These are phyloP conservation scores for Pichia exigua DNA, from an alignment of 805 yeast species.

Conservation along the genomic window DNA sequence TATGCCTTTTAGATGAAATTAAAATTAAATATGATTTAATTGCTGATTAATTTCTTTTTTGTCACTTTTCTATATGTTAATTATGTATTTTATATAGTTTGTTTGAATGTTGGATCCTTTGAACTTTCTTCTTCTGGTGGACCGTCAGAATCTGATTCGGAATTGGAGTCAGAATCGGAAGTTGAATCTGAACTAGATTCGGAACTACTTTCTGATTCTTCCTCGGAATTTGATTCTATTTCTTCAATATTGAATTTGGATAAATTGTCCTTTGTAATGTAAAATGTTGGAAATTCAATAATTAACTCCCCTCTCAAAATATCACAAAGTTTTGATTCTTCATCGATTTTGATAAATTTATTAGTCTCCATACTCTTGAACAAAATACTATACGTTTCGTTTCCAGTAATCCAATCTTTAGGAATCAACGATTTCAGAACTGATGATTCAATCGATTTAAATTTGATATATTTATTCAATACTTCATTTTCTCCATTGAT, in stretches of 20 bases:
- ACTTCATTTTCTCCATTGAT: slow-evolving; percentile 19
- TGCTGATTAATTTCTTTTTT: slow-evolving; percentile 3
- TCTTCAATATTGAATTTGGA: background rate
- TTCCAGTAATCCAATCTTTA: slow-evolving; percentile 7
- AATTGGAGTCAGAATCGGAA: slow-evolving; percentile 6
- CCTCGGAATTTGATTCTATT: background rate
- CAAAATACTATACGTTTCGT: slow-evolving; percentile 16
- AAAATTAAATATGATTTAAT: slow-evolving; percentile 15
- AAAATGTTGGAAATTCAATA: slow-evolving; percentile 71
- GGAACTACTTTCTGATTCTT: background rate
- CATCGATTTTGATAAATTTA: background rate
- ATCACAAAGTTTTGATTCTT: slow-evolving; percentile 18
- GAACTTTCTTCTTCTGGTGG: slow-evolving; percentile 23
- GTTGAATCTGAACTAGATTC: background rate
- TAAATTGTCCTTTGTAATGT: slow-evolving; percentile 23
- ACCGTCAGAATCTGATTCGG: slow-evolving; percentile 9
- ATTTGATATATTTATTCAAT: slow-evolving; percentile 26
- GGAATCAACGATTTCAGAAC: slow-evolving; percentile 36
- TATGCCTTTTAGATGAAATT: slow-evolving; percentile 13
- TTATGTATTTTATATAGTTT: background rate
- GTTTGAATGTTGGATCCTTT: background rate
- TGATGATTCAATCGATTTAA: slow-evolving; percentile 33
- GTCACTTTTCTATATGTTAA: background rate
- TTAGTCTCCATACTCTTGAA: slow-evolving; percentile 28
- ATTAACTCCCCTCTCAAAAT: slow-evolving; percentile 51